phyloP scores from a whole-genome alignment of 1,139 yeast species.

The Kurtzmaniella quercitrusa region DNA sequence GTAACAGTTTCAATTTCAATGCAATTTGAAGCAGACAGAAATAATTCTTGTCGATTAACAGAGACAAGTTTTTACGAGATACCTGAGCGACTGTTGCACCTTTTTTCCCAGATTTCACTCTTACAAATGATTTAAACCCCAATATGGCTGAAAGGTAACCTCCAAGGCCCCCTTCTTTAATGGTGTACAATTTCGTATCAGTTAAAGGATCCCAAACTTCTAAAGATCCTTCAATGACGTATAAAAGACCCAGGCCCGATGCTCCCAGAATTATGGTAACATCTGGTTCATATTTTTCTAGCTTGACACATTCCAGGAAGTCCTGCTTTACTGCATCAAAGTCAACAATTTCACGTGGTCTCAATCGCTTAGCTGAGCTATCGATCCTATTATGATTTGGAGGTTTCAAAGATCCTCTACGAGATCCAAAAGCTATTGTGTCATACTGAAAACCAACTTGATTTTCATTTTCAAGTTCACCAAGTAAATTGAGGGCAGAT shows the following conservation, averaged over 20 bases:
- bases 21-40: conserved; percentile 76
- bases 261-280: conserved; percentile 60
- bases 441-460: neutral
- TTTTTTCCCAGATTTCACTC: conserved; percentile 48
- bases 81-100: conserved; percentile 68
- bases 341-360: conserved; percentile 8
- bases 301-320: conserved; percentile 58
- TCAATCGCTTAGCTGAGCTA: neutral
- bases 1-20: conserved; percentile 57
- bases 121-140: conserved; percentile 76
- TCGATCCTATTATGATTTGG: neutral
- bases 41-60: conserved; percentile 70
- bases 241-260: conserved; percentile 69
- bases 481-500: conserved; percentile 1
- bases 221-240: conserved; percentile 71
- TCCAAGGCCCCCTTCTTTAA: conserved; percentile 76
- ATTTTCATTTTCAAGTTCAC: neutral
- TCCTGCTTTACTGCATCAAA: conserved; percentile 56
- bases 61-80: conserved; percentile 58
- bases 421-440: conserved; percentile 14
- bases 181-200: conserved; percentile 44
- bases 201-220: conserved; percentile 40
- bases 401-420: neutral
- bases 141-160: conserved; percentile 82
- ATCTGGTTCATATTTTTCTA: conserved; percentile 53